phyloP scores from a whole-genome alignment of 139 green algal species.

The Picochlorum sp. region DNA sequence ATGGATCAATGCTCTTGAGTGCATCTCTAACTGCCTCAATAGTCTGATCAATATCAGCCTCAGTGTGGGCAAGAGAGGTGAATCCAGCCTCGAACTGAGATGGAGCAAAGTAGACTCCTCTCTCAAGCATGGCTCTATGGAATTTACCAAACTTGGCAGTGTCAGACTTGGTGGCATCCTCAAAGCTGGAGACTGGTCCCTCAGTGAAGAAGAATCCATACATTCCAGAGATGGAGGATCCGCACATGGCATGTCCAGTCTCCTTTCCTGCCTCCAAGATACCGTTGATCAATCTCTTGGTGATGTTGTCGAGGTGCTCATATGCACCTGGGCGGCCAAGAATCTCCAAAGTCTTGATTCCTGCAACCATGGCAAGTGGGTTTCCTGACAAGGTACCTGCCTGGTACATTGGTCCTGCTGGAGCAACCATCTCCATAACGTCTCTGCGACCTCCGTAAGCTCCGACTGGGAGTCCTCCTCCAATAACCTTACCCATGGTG shows the following conservation, averaged over 20 bases:
- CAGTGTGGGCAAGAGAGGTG: conserved; percentile 86
- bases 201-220: conserved; percentile 99
- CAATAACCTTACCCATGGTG: conserved; percentile 99
- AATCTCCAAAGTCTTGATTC: conserved; percentile 98
- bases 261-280: conserved; percentile 77
- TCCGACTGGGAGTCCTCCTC: conserved; percentile 92
- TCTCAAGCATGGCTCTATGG: conserved; percentile 97
- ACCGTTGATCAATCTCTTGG: conserved; percentile 79
- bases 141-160: conserved; percentile 91
- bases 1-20: conserved; percentile 5
- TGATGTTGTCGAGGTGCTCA: conserved; percentile 87
- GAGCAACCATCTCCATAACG: conserved; percentile 98
- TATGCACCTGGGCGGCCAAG: conserved; percentile 81
- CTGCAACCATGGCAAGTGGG: conserved; percentile 95
- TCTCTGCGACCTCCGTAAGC: conserved; percentile 90
- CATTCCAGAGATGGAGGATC: conserved; percentile 91
- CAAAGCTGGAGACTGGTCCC: conserved; percentile 78
- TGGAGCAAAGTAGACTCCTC: conserved; percentile 95
- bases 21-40: conserved; percentile 71
- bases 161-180: conserved; percentile 82
- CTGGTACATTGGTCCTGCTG: conserved; percentile 96
- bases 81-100: conserved; percentile 92
- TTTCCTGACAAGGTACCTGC: conserved; percentile 95
- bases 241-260: conserved; percentile 80
- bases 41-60: conserved; percentile 90